Evolutionary conservation across 306 rosid genomes (phyloP), one percentile per base, ranked within the genome.

Genomic region (Luffa aegyptiaca): DNA sequence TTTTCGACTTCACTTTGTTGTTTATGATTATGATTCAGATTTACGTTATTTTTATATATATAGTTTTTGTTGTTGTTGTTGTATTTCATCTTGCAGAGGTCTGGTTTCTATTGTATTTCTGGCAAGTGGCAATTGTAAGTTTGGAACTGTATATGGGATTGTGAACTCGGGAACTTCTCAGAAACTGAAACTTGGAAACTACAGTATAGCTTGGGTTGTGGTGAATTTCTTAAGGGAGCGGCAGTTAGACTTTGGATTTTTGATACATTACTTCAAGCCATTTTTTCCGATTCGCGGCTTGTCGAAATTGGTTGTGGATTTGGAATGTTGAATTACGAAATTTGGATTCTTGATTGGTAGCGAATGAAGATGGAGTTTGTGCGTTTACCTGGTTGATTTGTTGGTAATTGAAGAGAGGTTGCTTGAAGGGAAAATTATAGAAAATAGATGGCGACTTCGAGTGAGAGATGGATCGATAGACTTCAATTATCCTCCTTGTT

Each of bases 401-500:
- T 81, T 57, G 82, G 82, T 10, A 31, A 48, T 79, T 80, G 76
- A 13, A 8, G 78, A 74, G 49, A 18, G 78, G 48, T 52, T 10
- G 79, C 49, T 82, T 76, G 37, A 71, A 71, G 77, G 20, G 77
- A 11, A 71, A 49, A 26, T 26, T 71, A 20, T 46, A 42, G 57
- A 59, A 77, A 77, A 12, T 58, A 59, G 31, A 91, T 91, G 96
- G 93, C 92, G 71, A 85, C 59, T 83, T 33, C 90, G 39, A 80
- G 74, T 45, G 97, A 89, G 80, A 88, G 93, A 77, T 93, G 97
- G 97, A 86, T 84, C 20, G 96, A 91, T 77, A 84, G 96, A 17
- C 90, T 93, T 56, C 94, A 83, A 37, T 87, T 68, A 85, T 90
- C 97, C 10, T 93, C 96, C n/a, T 82, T 93, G 85, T 93, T 91